A percentile compares a stretch with the other conserved stretches of the same genome.
Conservation (phyloP, 179 eudicot species). For the Gypsophila paniculata region DNA sequence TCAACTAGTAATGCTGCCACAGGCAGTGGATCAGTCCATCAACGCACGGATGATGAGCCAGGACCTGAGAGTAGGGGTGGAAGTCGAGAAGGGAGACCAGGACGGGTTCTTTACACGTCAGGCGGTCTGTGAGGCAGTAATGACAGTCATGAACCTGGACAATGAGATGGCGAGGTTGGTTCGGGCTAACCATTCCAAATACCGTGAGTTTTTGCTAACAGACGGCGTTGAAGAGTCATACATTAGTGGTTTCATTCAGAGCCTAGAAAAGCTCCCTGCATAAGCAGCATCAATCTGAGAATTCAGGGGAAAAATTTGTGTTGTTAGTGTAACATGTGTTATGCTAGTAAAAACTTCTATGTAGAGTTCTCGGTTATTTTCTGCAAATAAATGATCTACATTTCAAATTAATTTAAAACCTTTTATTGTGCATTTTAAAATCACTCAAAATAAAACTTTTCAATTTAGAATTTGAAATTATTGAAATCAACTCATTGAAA, state of each 20-base stretch:
- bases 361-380: not conserved
- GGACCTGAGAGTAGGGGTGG: slow-evolving; percentile 34
- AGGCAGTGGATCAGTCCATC: slow-evolving; percentile 28
- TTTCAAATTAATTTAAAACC: no score
- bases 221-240: slow-evolving; percentile 32
- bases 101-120: slow-evolving; percentile 32
- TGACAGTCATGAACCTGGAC: slow-evolving; percentile 27
- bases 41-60: slow-evolving; percentile 35
- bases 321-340: no score
- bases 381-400: not conserved
- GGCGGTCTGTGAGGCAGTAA: slow-evolving; percentile 33
- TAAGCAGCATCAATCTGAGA: not conserved
- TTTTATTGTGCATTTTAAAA: no score
- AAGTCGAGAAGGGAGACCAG: slow-evolving; percentile 33
- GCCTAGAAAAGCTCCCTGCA: slow-evolving; percentile 19
- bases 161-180: slow-evolving; percentile 33
- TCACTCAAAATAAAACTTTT: no score
- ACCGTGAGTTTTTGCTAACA: slow-evolving; percentile 29
- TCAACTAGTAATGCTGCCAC: slow-evolving; percentile 28
- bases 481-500: no score
- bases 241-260: slow-evolving; percentile 28
- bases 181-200: slow-evolving; percentile 30
- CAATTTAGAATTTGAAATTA: no score
- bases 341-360: not conserved
- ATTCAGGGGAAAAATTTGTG: not conserved